Percentiles rank a stretch among this genome's conserved stretches.
phyloP scores from a whole-genome alignment of 108 stramenopile genomes.

The Asterionellopsis glacialis region DNA sequence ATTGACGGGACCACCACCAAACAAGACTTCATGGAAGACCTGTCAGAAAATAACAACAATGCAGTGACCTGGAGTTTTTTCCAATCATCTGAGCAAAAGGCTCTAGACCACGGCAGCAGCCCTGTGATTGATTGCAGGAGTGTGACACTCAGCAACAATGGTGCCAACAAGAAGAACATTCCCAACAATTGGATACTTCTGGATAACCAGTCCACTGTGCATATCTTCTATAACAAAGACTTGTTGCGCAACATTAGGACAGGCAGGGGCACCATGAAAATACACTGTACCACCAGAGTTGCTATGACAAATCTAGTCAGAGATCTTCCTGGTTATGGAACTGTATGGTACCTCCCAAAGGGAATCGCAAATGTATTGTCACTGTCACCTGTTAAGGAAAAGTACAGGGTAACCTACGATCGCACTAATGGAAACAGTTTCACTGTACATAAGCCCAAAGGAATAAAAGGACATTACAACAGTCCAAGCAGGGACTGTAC shows the following conservation, averaged over 20 bases:
- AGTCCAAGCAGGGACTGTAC: neutral
- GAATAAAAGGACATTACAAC: slow-evolving; percentile 6
- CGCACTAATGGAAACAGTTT: slow-evolving; percentile 5
- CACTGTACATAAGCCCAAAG: slow-evolving; percentile 6
- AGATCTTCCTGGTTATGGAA: slow-evolving; percentile 10
- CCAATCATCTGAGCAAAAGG: too few relatives aligned
- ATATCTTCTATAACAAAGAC: slow-evolving; percentile 19
- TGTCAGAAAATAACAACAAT: too few relatives aligned
- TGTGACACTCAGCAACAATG: too few relatives aligned
- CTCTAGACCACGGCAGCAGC: too few relatives aligned
- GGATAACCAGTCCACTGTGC: slow-evolving; percentile 34
- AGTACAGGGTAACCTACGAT: slow-evolving; percentile 9
- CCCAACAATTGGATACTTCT: slow-evolving; percentile 18
- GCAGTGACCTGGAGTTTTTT: too few relatives aligned
- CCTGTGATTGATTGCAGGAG: too few relatives aligned
- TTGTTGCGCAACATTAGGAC: slow-evolving; percentile 19
- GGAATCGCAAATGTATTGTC: slow-evolving; percentile 48
- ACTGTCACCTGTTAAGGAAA: slow-evolving; percentile 11
- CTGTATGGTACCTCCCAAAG: too few relatives aligned
- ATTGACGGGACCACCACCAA: too few relatives aligned
- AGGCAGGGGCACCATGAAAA: neutral
- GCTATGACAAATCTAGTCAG: slow-evolving; percentile 2
- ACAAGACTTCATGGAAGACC: too few relatives aligned
- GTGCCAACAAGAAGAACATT: too few relatives aligned
- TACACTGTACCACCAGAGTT: slow-evolving; percentile 2